A percentile compares a stretch with the other conserved stretches of the same genome.
These are phyloP conservation scores for Didymellaceae sp. DNA, from an alignment of 2,329 filamentous ascomycete species.

Conservation along the genomic window DNA sequence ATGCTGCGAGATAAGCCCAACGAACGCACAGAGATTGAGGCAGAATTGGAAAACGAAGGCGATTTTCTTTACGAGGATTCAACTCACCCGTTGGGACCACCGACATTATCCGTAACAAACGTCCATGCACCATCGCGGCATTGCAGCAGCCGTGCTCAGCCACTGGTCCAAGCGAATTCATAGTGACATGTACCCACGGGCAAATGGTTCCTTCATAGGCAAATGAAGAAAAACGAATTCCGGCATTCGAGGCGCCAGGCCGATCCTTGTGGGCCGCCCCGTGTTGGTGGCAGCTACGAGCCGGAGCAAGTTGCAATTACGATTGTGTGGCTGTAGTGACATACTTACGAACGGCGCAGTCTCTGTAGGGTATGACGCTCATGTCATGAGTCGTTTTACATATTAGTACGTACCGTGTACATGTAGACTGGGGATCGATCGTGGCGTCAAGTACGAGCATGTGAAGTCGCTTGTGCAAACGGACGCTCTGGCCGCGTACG, in stretches of 20 bases:
- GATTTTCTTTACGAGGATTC: not conserved
- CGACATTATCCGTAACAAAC: slow-evolving; percentile 9
- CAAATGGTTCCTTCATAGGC: slow-evolving; percentile 1
- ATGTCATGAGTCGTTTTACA: not conserved
- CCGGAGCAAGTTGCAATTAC: slow-evolving; percentile 3
- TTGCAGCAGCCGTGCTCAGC: slow-evolving; percentile 8
- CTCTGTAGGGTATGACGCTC: not conserved
- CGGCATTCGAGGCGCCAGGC: slow-evolving; percentile 15
- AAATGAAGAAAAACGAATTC: not conserved
- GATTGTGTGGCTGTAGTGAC: slow-evolving; percentile 1
- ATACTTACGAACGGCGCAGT: not conserved
- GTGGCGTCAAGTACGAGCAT: slow-evolving; percentile 4
- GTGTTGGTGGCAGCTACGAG: slow-evolving; percentile 9
- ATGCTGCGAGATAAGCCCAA: too few relatives aligned
- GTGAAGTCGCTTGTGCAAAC: slow-evolving; percentile 12
- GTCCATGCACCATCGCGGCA: slow-evolving; percentile 9
- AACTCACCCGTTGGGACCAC: not conserved
- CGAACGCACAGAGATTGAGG: not conserved
- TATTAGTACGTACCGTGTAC: slow-evolving; percentile 13
- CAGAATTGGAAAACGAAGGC: not conserved
- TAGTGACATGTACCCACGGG: slow-evolving; percentile 10
- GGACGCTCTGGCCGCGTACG: not conserved
- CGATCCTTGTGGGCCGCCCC: slow-evolving; percentile 11
- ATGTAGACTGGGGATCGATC: slow-evolving; percentile 1
- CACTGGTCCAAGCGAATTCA: slow-evolving; percentile 3